Evolutionary conservation across 495 filamentous ascomycete genomes (phyloP).

Genomic region (Hypoxylon subgilvum): DNA sequence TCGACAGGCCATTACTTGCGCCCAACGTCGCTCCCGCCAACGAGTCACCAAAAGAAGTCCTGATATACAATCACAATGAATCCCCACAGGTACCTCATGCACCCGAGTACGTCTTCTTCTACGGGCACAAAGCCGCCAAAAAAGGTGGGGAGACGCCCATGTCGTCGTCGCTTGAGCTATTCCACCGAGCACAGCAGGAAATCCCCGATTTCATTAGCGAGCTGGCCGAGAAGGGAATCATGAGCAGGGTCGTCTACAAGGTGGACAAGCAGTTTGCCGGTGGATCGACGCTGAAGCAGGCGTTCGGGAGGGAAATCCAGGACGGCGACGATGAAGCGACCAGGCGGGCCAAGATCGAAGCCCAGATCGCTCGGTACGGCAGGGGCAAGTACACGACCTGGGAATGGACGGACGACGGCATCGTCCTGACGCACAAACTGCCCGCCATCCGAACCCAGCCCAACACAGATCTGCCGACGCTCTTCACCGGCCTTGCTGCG

Average conservation of each 20-base stretch:
- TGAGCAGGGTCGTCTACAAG: slow-evolving; percentile 55
- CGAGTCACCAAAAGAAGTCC: slow-evolving; percentile 56
- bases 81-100: slow-evolving; percentile 60
- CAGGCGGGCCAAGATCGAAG: slow-evolving; percentile 54
- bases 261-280: slow-evolving; percentile 52
- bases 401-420: slow-evolving; percentile 57
- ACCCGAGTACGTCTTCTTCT: slow-evolving; percentile 62
- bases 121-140: slow-evolving; percentile 28
- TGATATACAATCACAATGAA: slow-evolving; percentile 63
- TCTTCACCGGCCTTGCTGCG: slow-evolving; percentile 59
- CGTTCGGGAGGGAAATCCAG: slow-evolving; percentile 57
- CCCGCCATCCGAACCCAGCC: slow-evolving; percentile 55
- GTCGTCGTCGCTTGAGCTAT: slow-evolving; percentile 58
- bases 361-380: slow-evolving; percentile 54
- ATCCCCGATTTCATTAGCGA: slow-evolving; percentile 57
- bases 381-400: slow-evolving; percentile 48
- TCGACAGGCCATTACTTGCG: slow-evolving; percentile 56
- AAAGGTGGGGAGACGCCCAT: slow-evolving; percentile 60
- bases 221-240: slow-evolving; percentile 53
- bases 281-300: slow-evolving; percentile 58
- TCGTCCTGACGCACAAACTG: slow-evolving; percentile 47
- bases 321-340: slow-evolving; percentile 55
- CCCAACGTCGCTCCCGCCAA: slow-evolving; percentile 62
- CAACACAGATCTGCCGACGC: slow-evolving; percentile 53
- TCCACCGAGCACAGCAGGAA: slow-evolving; percentile 52